These are phyloP conservation scores for Alternaria sp. DNA, from an alignment of 2,329 filamentous ascomycete genomes.

Conservation along the genomic window DNA sequence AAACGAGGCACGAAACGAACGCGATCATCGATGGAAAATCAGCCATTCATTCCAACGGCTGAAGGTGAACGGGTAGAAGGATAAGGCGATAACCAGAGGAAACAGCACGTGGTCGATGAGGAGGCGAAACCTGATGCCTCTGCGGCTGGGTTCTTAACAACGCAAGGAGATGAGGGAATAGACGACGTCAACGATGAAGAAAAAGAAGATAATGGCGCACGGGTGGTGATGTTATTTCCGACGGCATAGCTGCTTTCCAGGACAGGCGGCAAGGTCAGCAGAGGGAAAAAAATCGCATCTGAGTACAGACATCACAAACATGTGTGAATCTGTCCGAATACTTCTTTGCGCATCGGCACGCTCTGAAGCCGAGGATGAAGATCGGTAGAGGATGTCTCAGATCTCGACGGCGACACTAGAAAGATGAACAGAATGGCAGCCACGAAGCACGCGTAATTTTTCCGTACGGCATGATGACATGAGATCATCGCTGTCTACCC, in stretches of 20 bases:
- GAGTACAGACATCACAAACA: background rate
- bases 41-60: background rate
- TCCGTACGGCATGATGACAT: background rate
- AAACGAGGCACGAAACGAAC: background rate
- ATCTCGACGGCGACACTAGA: background rate
- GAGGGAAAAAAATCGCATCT: accelerated
- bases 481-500: background rate
- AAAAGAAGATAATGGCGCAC: background rate
- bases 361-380: background rate
- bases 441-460: background rate
- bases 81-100: background rate
- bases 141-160: background rate
- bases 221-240: background rate
- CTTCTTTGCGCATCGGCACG: background rate
- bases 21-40: background rate
- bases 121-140: background rate
- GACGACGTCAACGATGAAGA: background rate
- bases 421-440: background rate
- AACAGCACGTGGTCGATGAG: background rate
- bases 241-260: background rate
- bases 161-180: background rate
- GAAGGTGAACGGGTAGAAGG: accelerated
- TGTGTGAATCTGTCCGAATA: background rate
- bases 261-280: background rate
- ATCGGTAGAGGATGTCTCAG: background rate